A percentile compares a stretch with the other conserved stretches of the same genome.
These are phyloP conservation scores for Zasmidium cellare DNA, from an alignment of 2,329 filamentous ascomycete genomes.

Conservation along the genomic window DNA sequence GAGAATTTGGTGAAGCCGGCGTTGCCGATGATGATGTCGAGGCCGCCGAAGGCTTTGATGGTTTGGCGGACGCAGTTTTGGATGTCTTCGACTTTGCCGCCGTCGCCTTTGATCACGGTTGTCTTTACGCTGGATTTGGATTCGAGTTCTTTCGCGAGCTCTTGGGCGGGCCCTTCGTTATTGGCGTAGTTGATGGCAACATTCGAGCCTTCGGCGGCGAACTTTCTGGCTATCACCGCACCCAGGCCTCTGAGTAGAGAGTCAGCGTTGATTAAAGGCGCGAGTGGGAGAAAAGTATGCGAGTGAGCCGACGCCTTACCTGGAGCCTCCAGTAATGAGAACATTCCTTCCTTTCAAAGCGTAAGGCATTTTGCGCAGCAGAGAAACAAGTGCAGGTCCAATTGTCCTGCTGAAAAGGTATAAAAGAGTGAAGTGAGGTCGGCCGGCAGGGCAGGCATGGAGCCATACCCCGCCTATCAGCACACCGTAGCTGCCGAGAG, in stretches of 20 bases:
- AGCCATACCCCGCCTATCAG: slow-evolving; percentile 3
- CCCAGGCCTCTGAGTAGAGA: slow-evolving; percentile 64
- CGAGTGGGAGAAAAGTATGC: background rate
- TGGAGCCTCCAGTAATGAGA: slow-evolving; percentile 63
- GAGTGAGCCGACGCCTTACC: slow-evolving; percentile 44
- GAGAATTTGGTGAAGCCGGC: slow-evolving; percentile 66
- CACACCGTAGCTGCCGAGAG: background rate
- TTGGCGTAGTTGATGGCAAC: slow-evolving; percentile 73
- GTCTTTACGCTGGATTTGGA: slow-evolving; percentile 53
- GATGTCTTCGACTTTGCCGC: slow-evolving; percentile 61
- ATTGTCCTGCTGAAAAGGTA: background rate
- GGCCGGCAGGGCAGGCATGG: background rate
- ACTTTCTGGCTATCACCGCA: slow-evolving; percentile 65
- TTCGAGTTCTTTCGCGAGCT: slow-evolving; percentile 58
- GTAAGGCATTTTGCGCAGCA: slow-evolving; percentile 56
- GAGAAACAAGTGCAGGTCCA: background rate
- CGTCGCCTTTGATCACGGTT: slow-evolving; percentile 64
- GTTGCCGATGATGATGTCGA: slow-evolving; percentile 80
- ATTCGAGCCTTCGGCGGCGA: slow-evolving; percentile 67
- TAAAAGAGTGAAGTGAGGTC: slow-evolving; percentile 1
- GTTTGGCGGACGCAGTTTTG: slow-evolving; percentile 59
- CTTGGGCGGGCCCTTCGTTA: slow-evolving; percentile 59
- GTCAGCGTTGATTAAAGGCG: slow-evolving; percentile 8
- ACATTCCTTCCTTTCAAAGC: slow-evolving; percentile 62
- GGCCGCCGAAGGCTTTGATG: slow-evolving; percentile 60